These are phyloP conservation scores for Pinus albicaulis DNA, from an alignment of 75 land plant species.

Conservation along the genomic window DNA sequence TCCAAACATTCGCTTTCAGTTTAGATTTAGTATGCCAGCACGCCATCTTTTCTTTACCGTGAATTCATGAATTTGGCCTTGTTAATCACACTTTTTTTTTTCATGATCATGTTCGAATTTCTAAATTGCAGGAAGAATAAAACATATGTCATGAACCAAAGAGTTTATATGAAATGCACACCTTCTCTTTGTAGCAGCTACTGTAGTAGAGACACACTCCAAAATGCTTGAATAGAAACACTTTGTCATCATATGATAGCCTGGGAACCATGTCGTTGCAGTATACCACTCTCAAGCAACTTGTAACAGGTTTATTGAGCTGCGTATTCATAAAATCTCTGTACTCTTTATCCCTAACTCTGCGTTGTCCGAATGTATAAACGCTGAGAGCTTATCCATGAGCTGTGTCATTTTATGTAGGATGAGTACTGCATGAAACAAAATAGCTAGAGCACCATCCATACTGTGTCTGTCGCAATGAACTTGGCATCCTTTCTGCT, in stretches of 20 bases:
- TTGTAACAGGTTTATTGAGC: background rate
- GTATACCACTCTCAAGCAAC: slow-evolving; percentile 60
- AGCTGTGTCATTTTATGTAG: slow-evolving; percentile 29
- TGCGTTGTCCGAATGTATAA: slow-evolving; percentile 67
- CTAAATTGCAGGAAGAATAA: background rate
- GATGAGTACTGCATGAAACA: slow-evolving; percentile 42
- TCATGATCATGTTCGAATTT: background rate
- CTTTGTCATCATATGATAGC: slow-evolving; percentile 51
- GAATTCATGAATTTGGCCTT: background rate
- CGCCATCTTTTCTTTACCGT: background rate
- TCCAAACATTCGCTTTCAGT: slow-evolving; percentile 18
- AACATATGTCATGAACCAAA: background rate
- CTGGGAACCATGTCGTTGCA: slow-evolving; percentile 62
- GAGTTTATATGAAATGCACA: slow-evolving; percentile 1
- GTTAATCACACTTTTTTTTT: background rate
- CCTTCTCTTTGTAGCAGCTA: slow-evolving; percentile 50
- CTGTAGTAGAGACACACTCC: too few relatives aligned
- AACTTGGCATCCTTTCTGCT: slow-evolving; percentile 35
- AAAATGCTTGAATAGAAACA: too few relatives aligned
- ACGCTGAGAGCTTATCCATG: slow-evolving; percentile 41
- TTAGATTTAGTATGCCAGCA: background rate
- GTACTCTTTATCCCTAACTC: slow-evolving; percentile 54
- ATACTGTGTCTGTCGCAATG: slow-evolving; percentile 60
- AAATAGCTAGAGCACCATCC: slow-evolving; percentile 64
- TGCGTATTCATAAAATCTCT: slow-evolving; percentile 22